Evolutionary conservation across 306 rosid genomes (phyloP).

Genomic region (Vigna unguiculata): DNA sequence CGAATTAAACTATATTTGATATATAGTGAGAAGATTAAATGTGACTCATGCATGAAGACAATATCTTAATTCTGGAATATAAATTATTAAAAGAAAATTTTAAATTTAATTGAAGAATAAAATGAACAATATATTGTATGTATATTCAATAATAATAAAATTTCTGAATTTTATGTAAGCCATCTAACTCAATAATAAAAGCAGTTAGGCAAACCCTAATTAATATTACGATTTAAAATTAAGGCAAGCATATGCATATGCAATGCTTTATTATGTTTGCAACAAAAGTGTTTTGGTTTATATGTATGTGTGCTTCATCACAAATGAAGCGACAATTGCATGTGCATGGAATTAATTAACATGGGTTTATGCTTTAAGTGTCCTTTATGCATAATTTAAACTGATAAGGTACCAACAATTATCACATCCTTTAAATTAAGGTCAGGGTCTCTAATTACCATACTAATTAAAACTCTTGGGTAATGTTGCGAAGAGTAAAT

Average conservation of each 20-base stretch:
- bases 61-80: too few relatives aligned
- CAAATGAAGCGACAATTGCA: slow-evolving; percentile 50
- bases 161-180: background rate
- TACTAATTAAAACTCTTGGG: background rate
- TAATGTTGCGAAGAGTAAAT: background rate
- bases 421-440: slow-evolving; percentile 29
- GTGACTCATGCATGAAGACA: too few relatives aligned
- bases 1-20: too few relatives aligned
- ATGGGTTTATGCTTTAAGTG: slow-evolving; percentile 33
- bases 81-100: too few relatives aligned
- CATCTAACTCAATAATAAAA: background rate
- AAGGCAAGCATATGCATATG: background rate
- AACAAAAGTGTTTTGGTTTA: slow-evolving; percentile 34
- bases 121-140: too few relatives aligned
- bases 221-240: background rate
- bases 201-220: background rate
- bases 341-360: slow-evolving; percentile 54
- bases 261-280: slow-evolving; percentile 22
- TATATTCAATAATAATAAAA: too few relatives aligned
- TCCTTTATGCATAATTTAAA: slow-evolving; percentile 34
- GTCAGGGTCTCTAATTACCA: background rate
- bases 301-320: slow-evolving; percentile 35
- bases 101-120: too few relatives aligned
- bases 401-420: background rate
- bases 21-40: too few relatives aligned